A percentile compares a stretch with the other conserved stretches of the same genome.
Evolutionary conservation across 2,329 filamentous ascomycete species (phyloP).

Genomic region (Hypomyces rosellus): DNA sequence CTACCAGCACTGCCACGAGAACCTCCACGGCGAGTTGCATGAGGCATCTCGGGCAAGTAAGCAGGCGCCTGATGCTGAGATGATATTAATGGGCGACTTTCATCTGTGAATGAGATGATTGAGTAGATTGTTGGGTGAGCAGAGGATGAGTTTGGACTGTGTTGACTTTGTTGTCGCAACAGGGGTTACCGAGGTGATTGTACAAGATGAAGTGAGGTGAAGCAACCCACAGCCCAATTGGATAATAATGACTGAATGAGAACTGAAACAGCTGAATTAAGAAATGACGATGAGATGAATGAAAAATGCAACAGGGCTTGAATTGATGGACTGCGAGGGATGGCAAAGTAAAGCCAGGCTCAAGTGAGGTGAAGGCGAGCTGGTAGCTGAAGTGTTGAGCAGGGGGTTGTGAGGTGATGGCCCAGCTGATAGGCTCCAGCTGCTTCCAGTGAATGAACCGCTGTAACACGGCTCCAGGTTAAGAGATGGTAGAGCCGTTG

Average conservation of each 20-base stretch:
- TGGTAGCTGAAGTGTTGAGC: not conserved
- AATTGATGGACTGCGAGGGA: too few relatives aligned
- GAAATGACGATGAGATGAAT: not conserved
- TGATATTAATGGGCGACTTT: not conserved
- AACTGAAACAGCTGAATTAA: not conserved
- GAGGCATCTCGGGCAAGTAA: constrained; percentile 13
- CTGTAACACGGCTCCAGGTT: not conserved
- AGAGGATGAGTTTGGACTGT: too few relatives aligned
- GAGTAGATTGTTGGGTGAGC: not conserved
- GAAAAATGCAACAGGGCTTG: too few relatives aligned
- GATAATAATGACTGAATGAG: not conserved
- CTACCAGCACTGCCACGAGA: constrained; percentile 12
- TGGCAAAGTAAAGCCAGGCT: not conserved
- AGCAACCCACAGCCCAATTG: too few relatives aligned
- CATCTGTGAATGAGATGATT: not conserved
- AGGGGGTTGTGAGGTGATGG: not conserved
- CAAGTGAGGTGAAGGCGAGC: not conserved
- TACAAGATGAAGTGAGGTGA: too few relatives aligned
- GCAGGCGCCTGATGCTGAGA: too few relatives aligned
- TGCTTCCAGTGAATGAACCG: not conserved
- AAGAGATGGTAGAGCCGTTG: constrained; percentile 4
- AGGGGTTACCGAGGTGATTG: too few relatives aligned
- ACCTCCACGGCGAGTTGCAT: constrained; percentile 16
- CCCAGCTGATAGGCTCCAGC: not conserved
- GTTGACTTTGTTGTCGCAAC: not conserved